These are phyloP conservation scores for Aspergillus sp. DNA, from an alignment of 2,329 filamentous ascomycete species.

Conservation along the genomic window DNA sequence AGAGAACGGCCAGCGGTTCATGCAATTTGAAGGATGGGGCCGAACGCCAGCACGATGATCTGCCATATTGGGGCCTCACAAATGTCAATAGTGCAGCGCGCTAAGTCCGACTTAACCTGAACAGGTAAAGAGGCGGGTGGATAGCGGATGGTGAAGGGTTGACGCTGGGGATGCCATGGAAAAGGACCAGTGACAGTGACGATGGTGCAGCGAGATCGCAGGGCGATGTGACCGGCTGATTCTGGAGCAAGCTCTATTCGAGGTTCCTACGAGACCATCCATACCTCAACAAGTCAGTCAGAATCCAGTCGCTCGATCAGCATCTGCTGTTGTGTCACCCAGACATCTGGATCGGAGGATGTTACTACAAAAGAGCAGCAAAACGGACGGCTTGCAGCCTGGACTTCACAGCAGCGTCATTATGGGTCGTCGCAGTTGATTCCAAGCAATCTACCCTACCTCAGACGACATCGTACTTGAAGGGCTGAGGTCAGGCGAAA, in stretches of 20 bases:
- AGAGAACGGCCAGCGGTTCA: constrained; percentile 18
- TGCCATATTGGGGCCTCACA: constrained; percentile 19
- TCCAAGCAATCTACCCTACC: not conserved
- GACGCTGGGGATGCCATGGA: constrained; percentile 2
- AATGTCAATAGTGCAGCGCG: constrained; percentile 25
- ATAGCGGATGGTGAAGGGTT: constrained; percentile 8
- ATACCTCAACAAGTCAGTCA: constrained; percentile 4
- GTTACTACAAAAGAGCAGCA: not conserved
- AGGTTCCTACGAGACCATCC: constrained; percentile 10
- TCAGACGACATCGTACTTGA: not conserved
- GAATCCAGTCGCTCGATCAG: constrained; percentile 5
- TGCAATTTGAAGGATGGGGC: constrained; percentile 18
- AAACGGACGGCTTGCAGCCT: not conserved
- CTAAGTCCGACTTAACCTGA: constrained; percentile 14
- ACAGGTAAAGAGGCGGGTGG: constrained; percentile 11
- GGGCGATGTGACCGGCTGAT: constrained; percentile 5
- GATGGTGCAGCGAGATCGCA: constrained; percentile 8
- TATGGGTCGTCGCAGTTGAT: not conserved
- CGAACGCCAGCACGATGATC: constrained; percentile 29
- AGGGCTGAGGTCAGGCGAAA: not conserved
- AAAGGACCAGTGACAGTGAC: constrained; percentile 1
- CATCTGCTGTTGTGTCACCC: constrained; percentile 17
- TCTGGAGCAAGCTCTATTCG: constrained; percentile 1
- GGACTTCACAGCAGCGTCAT: not conserved
- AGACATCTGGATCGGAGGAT: constrained; percentile 5